These are phyloP conservation scores for Globisporangium carolinianum DNA, from an alignment of 352 stramenopile species.

Conservation along the genomic window DNA sequence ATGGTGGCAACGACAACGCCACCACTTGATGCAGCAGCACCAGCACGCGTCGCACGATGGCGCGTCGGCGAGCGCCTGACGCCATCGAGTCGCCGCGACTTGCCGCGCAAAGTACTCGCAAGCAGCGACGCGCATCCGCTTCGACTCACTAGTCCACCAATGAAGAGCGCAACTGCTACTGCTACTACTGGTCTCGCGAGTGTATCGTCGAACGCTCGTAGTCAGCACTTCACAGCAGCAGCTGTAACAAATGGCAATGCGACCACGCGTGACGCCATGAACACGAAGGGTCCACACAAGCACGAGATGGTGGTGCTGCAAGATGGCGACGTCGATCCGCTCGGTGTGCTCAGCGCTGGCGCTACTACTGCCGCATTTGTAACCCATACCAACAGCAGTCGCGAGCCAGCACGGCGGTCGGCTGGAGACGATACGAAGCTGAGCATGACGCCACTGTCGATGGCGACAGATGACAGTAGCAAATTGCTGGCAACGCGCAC, in stretches of 20 bases:
- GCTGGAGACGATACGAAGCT: too few relatives aligned
- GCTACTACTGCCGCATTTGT: not conserved
- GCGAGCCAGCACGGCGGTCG: too few relatives aligned
- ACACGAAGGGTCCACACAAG: not conserved
- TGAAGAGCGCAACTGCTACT: not conserved
- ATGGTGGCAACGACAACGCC: not conserved
- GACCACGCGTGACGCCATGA: not conserved
- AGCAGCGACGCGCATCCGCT: constrained; percentile 44
- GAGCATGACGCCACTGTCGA: too few relatives aligned
- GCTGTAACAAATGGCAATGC: not conserved
- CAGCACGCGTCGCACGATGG: constrained; percentile 21
- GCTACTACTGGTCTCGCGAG: too few relatives aligned
- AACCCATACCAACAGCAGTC: not conserved
- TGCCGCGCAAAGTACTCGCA: constrained; percentile 15
- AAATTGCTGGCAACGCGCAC: constrained; percentile 16
- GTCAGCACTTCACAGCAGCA: too few relatives aligned
- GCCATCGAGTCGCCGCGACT: constrained; percentile 19
- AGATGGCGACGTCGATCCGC: constrained; percentile 61
- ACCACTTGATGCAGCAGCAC: not conserved
- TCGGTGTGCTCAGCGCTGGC: constrained; percentile 38
- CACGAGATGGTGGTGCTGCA: constrained; percentile 53
- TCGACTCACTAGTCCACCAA: not conserved
- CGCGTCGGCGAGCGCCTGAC: constrained; percentile 29
- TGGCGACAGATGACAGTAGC: not conserved
- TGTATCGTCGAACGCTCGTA: not conserved